Base-by-base conservation (phyloP, 192 early-diverging fungal species). In the Podila epicladia region DNA sequence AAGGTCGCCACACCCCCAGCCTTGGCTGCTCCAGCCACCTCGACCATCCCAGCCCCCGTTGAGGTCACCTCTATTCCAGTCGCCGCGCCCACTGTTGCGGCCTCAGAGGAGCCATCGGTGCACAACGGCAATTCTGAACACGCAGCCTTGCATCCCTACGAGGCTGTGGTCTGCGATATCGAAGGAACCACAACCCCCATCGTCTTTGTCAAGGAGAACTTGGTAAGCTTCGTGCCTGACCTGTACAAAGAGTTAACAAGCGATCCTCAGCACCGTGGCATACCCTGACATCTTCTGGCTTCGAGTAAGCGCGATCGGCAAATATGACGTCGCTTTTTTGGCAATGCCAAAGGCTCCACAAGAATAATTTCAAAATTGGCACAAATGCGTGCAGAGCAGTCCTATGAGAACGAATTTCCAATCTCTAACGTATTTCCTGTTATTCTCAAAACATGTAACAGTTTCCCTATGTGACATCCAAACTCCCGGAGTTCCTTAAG, bases 131-230 rank as follows among this genome's bases (percentile, higher is more conserved):
- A 9, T 4, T 45, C 55, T n/a, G 12, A 11, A 24, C 45, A 20
- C 9, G 24, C 24, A n/a, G 28, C 62, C 24, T 31, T 72, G 50
- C 65, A 48, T 6, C 82, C 87, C 0, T 94, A 91, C 67, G 77
- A 84, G 55, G 84, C 73, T 26, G 88, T 93, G 33, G 67, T 97
- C 59, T 84, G 95, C n/a, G 96, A 97, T 74, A 94, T 97, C 72
- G 96, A 98, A 82, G 97, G 98, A 20, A 99, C 98, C 2, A 98
- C 96, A 8, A 97, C 96, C 2, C 96, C 97, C 20, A 97, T 99
- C 35, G 90, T 95, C 28, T 99, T 98, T 89, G 97, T 99, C 24
- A 95, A 96, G 83, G 95, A 97, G 58, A 88, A 88, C 15, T 83
- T 99, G 71, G 89, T 90, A 73, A 51, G 71, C 37, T 17, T 17